Evolutionary conservation across 257 asterid genomes (phyloP).

Genomic region (Solanum boliviense): DNA sequence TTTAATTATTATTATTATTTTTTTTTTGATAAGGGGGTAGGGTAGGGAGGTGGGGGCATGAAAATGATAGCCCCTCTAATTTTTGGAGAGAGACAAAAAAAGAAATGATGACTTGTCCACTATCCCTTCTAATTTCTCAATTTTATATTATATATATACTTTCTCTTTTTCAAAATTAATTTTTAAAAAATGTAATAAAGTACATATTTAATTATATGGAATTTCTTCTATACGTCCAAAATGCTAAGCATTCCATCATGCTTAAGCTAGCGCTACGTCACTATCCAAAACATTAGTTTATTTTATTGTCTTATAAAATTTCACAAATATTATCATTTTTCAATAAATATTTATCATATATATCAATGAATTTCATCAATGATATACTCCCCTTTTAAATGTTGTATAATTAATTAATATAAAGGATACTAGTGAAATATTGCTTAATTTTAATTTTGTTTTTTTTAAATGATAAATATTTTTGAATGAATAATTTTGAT

Average conservation of each 20-base stretch:
- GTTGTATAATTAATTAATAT: not conserved
- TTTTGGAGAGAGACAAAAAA: not conserved
- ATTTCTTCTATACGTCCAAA: not conserved
- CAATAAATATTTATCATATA: no score
- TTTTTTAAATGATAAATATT: not conserved
- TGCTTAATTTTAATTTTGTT: not conserved
- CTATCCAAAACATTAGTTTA: not conserved
- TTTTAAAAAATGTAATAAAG: not conserved
- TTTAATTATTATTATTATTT: not conserved
- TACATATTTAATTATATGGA: not conserved
- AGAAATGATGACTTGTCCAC: not conserved
- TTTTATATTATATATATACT: not conserved
- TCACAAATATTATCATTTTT: not conserved
- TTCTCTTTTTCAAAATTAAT: not conserved
- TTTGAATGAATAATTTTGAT: no score
- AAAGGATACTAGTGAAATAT: not conserved
- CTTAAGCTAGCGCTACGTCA: not conserved
- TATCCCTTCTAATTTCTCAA: not conserved
- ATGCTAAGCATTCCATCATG: not conserved
- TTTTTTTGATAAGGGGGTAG: not conserved
- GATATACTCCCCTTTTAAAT: not conserved
- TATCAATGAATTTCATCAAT: not conserved
- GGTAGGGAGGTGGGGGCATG: not conserved
- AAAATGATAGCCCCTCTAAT: not conserved
- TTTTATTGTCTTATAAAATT: not conserved